Evolutionary conservation across 202 grass and related monocot species (phyloP).

Genomic region (Carex arenaria): DNA sequence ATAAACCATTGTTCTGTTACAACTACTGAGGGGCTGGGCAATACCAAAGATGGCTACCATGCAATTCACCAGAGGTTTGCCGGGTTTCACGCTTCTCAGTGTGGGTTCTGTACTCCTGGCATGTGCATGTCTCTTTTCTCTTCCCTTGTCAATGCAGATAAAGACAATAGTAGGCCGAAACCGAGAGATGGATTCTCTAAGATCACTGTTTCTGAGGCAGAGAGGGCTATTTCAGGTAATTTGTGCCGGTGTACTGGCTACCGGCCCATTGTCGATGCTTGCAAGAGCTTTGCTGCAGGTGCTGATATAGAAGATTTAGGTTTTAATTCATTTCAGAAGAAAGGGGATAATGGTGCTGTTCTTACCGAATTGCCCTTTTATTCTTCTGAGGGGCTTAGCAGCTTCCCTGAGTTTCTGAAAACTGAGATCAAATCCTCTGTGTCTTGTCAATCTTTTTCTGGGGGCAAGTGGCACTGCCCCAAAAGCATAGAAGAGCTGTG

Average conservation of each 20-base stretch:
- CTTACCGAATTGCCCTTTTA: slow-evolving; percentile 44
- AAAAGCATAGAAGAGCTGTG: slow-evolving; percentile 37
- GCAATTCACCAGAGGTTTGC: slow-evolving; percentile 58
- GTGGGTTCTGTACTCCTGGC: slow-evolving; percentile 36
- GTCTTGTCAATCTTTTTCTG: background rate
- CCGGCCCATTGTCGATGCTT: slow-evolving; percentile 79
- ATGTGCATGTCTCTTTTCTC: slow-evolving; percentile 81
- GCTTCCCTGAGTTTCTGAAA: slow-evolving; percentile 52
- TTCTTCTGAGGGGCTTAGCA: slow-evolving; percentile 29
- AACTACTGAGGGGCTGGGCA: slow-evolving; percentile 30
- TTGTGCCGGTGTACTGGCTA: slow-evolving; percentile 93
- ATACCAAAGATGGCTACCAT: slow-evolving; percentile 39
- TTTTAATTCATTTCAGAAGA: slow-evolving; percentile 26
- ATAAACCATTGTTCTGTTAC: slow-evolving; percentile 30
- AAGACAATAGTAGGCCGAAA: background rate
- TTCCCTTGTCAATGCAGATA: slow-evolving; percentile 49
- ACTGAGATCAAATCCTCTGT: slow-evolving; percentile 22
- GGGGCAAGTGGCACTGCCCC: slow-evolving; percentile 44
- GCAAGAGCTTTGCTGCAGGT: slow-evolving; percentile 85
- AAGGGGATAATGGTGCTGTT: background rate
- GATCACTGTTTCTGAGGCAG: slow-evolving; percentile 57
- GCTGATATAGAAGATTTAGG: slow-evolving; percentile 37
- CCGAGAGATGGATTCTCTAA: slow-evolving; percentile 54
- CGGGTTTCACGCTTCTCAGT: slow-evolving; percentile 68
- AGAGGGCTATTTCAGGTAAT: slow-evolving; percentile 63